A percentile compares a stretch with the other conserved stretches of the same genome.
These are phyloP conservation scores for Penicillium steckii DNA, from an alignment of 495 filamentous ascomycete species.

Conservation along the genomic window DNA sequence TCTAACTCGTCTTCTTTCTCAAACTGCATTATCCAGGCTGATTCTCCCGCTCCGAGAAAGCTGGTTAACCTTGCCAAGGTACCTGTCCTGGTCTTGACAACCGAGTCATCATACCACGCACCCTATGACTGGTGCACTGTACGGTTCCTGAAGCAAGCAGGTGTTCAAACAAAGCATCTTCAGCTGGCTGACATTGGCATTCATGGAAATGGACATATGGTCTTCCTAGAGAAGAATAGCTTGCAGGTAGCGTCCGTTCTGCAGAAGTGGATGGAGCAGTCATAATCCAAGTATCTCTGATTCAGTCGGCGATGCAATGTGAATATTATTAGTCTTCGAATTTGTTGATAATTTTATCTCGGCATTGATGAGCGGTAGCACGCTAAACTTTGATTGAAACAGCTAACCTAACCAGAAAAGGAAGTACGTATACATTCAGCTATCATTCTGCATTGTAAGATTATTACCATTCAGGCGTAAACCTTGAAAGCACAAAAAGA, in stretches of 20 bases:
- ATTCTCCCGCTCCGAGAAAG: conserved; percentile 40
- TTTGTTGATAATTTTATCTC: no score
- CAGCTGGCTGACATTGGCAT: conserved; percentile 47
- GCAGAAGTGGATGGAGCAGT: conserved; percentile 37
- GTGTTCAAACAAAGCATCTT: conserved; percentile 44
- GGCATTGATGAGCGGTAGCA: no score
- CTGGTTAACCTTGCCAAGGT: conserved; percentile 48
- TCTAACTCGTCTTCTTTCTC: conserved; percentile 16
- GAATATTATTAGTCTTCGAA: no score
- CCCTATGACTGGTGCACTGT: conserved; percentile 58
- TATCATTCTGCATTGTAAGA: no score
- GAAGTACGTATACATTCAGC: no score
- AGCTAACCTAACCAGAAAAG: no score
- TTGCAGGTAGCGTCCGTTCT: conserved; percentile 43
- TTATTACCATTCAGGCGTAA: no score
- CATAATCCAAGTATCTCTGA: no score
- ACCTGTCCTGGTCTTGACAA: conserved; percentile 48
- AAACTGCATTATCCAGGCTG: conserved; percentile 45
- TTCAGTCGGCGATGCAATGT: no score
- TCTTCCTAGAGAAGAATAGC: conserved; percentile 62
- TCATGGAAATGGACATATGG: conserved; percentile 58
- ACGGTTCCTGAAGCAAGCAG: conserved; percentile 54
- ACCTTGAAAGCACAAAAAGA: no score
- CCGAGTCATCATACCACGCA: conserved; percentile 54
- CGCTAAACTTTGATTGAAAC: no score